phyloP scores from a whole-genome alignment of 2,329 filamentous ascomycete genomes.

The Massarina eburnea region DNA sequence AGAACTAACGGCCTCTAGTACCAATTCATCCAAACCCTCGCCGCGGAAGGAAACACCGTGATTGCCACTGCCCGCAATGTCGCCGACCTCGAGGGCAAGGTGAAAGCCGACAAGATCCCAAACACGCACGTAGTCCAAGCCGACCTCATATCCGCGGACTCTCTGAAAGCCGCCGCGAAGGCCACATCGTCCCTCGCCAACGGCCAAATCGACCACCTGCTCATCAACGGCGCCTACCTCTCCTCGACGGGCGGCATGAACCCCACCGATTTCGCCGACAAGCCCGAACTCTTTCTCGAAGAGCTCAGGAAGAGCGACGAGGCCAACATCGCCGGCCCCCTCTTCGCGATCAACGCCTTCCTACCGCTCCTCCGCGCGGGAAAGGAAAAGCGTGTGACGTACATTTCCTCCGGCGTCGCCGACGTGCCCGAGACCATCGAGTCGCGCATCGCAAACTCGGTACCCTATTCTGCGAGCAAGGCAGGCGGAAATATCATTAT shows the following conservation, averaged over 20 bases:
- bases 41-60: constrained; percentile 10
- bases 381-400: constrained; percentile 45
- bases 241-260: constrained; percentile 18
- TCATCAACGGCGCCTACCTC: constrained; percentile 43
- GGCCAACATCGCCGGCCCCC: constrained; percentile 25
- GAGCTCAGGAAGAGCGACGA: constrained; percentile 19
- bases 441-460: constrained; percentile 20
- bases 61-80: constrained; percentile 12
- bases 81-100: constrained; percentile 7
- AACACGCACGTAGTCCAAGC: constrained; percentile 42
- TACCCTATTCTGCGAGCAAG: constrained; percentile 41
- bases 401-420: constrained; percentile 42
- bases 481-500: constrained; percentile 43
- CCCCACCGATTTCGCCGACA: constrained; percentile 22
- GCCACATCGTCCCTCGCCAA: constrained; percentile 33
- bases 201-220: constrained; percentile 44
- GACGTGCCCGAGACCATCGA: constrained; percentile 29
- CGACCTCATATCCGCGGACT: constrained; percentile 34
- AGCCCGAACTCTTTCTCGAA: constrained; percentile 9
- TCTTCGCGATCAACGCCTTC: constrained; percentile 40
- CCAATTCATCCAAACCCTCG: constrained; percentile 14
- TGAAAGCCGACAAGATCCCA: constrained; percentile 13
- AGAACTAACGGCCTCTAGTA: constrained; percentile 9
- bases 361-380: constrained; percentile 38
- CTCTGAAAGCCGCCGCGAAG: constrained; percentile 36